Base-by-base conservation (phyloP, 1,284 basidiomycete genomes). In the Trichosporon faecale region DNA sequence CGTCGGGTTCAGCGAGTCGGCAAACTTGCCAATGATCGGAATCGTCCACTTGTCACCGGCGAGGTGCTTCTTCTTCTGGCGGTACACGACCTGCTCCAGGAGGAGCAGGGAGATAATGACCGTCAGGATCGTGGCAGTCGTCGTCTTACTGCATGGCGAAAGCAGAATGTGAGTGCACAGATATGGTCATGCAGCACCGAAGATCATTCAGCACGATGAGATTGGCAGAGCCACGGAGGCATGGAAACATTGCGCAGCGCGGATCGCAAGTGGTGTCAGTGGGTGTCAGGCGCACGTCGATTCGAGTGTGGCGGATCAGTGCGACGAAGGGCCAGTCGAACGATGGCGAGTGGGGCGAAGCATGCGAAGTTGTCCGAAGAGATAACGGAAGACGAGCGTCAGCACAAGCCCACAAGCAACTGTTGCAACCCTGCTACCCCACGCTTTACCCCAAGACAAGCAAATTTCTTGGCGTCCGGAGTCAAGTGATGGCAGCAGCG, bases 41-140 rank as follows among this genome's bases (percentile, higher is more conserved):
- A 98, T 96, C 21, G 94, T 96, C 93, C 93, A 98, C 80, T 84
- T 87, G 70, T 88, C 88, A 16, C 95, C 95, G 0, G 95, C 94
- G 7, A 98, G 87, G 77, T 91, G 88, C 23, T 87, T 88, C 81
- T 97, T 96, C 85, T 95, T 95, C 80, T 88, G 88, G 52, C 94
- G 87, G 83, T 94, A 98, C 23, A 94, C 88, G 31, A 88, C 86
- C 85, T 98, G 94, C 73, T 85, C 84, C 44, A 84, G 75, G 29
- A 84, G 69, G 25, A 85, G 73, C 18, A 83, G 74, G 66, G 82
- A 79, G 70, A 82, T 78, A 72, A 85, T 70, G 29, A 80, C 27
- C 18, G 79, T 80, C 57, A 84, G 75, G 67, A 83, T 64, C 1
- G 80, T 83, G 18, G 80, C 82, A 9, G 78, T 70, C 52, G 78